A percentile compares a stretch with the other conserved stretches of the same genome.
Evolutionary conservation across 2,329 filamentous ascomycete species (phyloP).

Genomic region (Leptographium wingfieldii): DNA sequence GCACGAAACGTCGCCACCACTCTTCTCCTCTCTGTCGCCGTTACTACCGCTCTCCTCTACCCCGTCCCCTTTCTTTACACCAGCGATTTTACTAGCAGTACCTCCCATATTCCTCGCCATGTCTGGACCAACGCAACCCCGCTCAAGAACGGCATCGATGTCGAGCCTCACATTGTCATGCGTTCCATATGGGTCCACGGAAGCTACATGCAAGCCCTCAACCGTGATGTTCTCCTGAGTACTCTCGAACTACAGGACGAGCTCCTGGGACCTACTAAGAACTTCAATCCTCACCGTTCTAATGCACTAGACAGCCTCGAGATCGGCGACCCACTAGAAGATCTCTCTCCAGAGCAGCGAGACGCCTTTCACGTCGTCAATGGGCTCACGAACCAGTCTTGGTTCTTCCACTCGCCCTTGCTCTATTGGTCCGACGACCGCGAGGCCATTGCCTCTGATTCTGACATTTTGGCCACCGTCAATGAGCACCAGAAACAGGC

Average conservation of each 20-base stretch:
- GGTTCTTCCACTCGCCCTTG: constrained; percentile 73
- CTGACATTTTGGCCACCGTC: constrained; percentile 54
- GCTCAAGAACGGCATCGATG: constrained; percentile 33
- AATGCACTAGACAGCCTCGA: neutral
- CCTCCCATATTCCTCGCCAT: constrained; percentile 62
- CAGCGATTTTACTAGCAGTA: constrained; percentile 56
- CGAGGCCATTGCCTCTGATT: constrained; percentile 43
- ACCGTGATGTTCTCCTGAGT: constrained; percentile 49
- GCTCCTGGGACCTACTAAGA: constrained; percentile 47
- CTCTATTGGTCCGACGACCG: constrained; percentile 67
- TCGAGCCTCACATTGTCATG: constrained; percentile 61
- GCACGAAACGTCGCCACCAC: constrained; percentile 62
- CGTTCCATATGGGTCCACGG: constrained; percentile 73
- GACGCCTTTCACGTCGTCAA: constrained; percentile 47
- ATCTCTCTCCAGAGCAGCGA: constrained; percentile 32
- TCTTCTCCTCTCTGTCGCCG: constrained; percentile 60
- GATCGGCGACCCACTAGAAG: constrained; percentile 15
- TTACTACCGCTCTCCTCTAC: constrained; percentile 59
- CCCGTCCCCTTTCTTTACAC: constrained; percentile 65
- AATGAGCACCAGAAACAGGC: constrained; percentile 49
- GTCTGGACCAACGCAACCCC: constrained; percentile 68
- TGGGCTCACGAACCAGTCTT: constrained; percentile 48
- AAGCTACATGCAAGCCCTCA: constrained; percentile 65
- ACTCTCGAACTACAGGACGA: constrained; percentile 59
- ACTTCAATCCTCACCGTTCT: constrained; percentile 38